Evolutionary conservation across 768 basidiomycete species (phyloP), one percentile per base, ranked within the genome.

Genomic region (Lactifluus pinguis): DNA sequence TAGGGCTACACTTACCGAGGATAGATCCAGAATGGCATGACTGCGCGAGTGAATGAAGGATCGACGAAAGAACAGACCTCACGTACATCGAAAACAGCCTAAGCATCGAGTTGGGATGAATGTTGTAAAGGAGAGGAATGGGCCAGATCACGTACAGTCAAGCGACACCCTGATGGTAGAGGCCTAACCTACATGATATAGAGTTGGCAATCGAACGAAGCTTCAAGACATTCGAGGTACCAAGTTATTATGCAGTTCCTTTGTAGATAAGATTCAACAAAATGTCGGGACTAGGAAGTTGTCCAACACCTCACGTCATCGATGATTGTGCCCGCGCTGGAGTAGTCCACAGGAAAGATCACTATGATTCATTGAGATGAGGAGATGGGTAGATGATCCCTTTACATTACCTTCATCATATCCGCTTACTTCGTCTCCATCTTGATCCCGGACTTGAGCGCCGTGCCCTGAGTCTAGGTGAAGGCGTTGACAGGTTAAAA

Each of bases 331-430:
- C 78, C 77, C 0, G 75, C 70, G 38, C 69, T 63, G 65, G 79
- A 70, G 69, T 73, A 75, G 64, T 82, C 81, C 38, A 80, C 49
- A 1, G 80, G 80, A 64, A 79, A 81, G 59, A 81, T 79, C 14
- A 71, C 69, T 67, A 55, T n/a, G 2, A 30, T 32, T 6, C 39
- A 14, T 66, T 7, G 49, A 48, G 7, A 47, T 32, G 14, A 19
- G 36, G 3, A 36, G 36, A 25, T 21, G 25, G 19, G 13, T 29
- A 14, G n/a, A 29, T 15, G 1, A 53, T 44, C 41, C 45, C 17
- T 17, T 21, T 49, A 25, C 25, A 49, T 49, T 58, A 67, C 67
- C 56, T 64, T 75, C 74, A 57, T 76, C 74, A 50, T 66, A 69
- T 7, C 76, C 77, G 61, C 76, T 76, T 4, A 68, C 73, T 65